These are phyloP conservation scores for Apostasia ramifera DNA, from an alignment of 106 monocot genomes.

Conservation along the genomic window DNA sequence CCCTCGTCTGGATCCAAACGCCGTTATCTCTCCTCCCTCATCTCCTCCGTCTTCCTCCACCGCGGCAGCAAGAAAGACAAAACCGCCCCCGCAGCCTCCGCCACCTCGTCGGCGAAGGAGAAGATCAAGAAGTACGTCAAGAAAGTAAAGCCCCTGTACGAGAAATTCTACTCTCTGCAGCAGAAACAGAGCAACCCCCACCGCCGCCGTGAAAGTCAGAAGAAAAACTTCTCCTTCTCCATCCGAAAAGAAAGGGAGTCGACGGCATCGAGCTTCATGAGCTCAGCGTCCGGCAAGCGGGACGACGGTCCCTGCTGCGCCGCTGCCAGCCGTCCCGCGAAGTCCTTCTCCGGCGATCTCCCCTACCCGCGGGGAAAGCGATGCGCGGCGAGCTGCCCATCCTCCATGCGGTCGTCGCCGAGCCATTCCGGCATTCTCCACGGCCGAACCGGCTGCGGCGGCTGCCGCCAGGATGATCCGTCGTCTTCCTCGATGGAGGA, in stretches of 20 bases:
- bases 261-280: neutral
- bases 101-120: constrained; percentile 40
- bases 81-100: constrained; percentile 2
- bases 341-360: constrained; percentile 78
- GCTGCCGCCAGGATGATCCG: neutral
- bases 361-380: constrained; percentile 36
- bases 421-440: constrained; percentile 66
- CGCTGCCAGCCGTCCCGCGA: neutral
- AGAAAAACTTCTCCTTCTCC: constrained; percentile 75
- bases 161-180: constrained; percentile 47
- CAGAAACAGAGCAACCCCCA: constrained; percentile 14
- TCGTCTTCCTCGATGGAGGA: constrained; percentile 78
- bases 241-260: constrained; percentile 33
- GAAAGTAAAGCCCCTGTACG: constrained; percentile 77
- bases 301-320: neutral
- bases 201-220: constrained; percentile 7
- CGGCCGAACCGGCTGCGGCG: constrained; percentile 4
- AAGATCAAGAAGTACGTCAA: constrained; percentile 79
- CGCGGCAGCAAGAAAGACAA: constrained; percentile 42
- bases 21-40: constrained; percentile 65
- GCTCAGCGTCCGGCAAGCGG: neutral
- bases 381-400: constrained; percentile 64
- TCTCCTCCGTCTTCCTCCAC: constrained; percentile 78
- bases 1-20: constrained; percentile 1
- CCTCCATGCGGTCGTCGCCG: constrained; percentile 84